phyloP scores from a whole-genome alignment of 257 asterid species.

The Solanum peruvianum region DNA sequence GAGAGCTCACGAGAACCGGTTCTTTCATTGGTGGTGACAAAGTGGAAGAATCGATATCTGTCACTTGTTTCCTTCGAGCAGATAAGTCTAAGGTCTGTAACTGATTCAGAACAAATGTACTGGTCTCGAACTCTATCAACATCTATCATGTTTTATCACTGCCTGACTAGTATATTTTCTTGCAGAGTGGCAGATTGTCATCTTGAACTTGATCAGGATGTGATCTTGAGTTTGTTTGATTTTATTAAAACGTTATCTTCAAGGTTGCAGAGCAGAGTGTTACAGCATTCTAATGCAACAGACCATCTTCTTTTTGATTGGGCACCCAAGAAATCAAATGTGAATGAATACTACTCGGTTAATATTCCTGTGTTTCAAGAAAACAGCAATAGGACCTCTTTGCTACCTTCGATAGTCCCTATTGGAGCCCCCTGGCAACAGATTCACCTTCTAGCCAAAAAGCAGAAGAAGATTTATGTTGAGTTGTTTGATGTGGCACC shows the following conservation, averaged over 20 bases:
- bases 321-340: slow-evolving; percentile 16
- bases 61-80: slow-evolving; percentile 70
- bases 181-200: slow-evolving; percentile 77
- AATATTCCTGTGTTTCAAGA: slow-evolving; percentile 21
- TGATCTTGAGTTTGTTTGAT: slow-evolving; percentile 64
- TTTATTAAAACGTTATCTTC: slow-evolving; percentile 50
- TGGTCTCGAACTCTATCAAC: background rate
- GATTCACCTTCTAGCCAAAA: slow-evolving; percentile 55
- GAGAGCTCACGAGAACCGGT: slow-evolving; percentile 57
- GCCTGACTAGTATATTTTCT: slow-evolving; percentile 7
- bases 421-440: slow-evolving; percentile 99
- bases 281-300: slow-evolving; percentile 32
- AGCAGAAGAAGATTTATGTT: slow-evolving; percentile 77
- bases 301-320: slow-evolving; percentile 28
- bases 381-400: slow-evolving; percentile 18
- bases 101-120: background rate
- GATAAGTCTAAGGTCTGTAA: background rate
- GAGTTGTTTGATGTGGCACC: slow-evolving; percentile 84
- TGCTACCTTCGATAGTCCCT: slow-evolving; percentile 57
- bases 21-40: slow-evolving; percentile 62
- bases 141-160: slow-evolving; percentile 1
- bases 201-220: slow-evolving; percentile 91
- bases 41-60: slow-evolving; percentile 73
- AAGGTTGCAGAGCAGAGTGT: slow-evolving; percentile 48
- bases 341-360: slow-evolving; percentile 15